Evolutionary conservation across 1,139 yeast genomes (phyloP).

Genomic region (Candida dubliniensis): DNA sequence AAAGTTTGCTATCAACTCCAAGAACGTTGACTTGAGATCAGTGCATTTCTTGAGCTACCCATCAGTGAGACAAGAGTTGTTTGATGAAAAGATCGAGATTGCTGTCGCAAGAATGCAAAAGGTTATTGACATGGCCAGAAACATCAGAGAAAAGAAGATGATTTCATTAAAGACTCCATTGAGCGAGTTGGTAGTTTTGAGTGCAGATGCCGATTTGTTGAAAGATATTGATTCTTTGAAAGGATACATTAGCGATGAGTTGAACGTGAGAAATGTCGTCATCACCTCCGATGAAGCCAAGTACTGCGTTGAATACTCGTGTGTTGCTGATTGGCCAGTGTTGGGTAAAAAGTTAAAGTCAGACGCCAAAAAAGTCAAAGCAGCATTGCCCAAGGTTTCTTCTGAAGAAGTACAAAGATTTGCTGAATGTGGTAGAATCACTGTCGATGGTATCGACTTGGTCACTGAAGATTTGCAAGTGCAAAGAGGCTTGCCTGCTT

Average conservation of each 20-base stretch:
- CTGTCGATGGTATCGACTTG: constrained; percentile 86
- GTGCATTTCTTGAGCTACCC: constrained; percentile 95
- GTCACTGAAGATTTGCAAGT: constrained; percentile 88
- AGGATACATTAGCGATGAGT: constrained; percentile 81
- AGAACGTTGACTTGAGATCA: constrained; percentile 63
- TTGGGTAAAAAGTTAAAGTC: constrained; percentile 95
- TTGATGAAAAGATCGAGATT: constrained; percentile 73
- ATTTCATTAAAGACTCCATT: constrained; percentile 95
- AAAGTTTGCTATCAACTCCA: constrained; percentile 40
- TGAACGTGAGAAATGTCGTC: constrained; percentile 84
- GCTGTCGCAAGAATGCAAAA: constrained; percentile 96
- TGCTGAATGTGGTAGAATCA: constrained; percentile 69
- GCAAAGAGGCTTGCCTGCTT: constrained; percentile 77
- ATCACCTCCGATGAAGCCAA: constrained; percentile 89
- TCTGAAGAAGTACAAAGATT: constrained; percentile 82
- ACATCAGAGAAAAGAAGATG: constrained; percentile 91
- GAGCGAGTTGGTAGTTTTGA: constrained; percentile 81
- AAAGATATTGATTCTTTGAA: constrained; percentile 77
- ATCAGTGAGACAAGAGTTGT: constrained; percentile 74
- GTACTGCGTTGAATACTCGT: constrained; percentile 89
- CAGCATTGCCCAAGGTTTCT: constrained; percentile 79
- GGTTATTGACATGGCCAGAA: constrained; percentile 95
- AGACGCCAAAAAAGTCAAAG: constrained; percentile 92
- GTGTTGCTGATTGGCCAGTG: constrained; percentile 98
- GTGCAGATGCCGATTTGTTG: constrained; percentile 72